phyloP scores from a whole-genome alignment of 495 filamentous ascomycete species.

The Parachaetomium inaequale region DNA sequence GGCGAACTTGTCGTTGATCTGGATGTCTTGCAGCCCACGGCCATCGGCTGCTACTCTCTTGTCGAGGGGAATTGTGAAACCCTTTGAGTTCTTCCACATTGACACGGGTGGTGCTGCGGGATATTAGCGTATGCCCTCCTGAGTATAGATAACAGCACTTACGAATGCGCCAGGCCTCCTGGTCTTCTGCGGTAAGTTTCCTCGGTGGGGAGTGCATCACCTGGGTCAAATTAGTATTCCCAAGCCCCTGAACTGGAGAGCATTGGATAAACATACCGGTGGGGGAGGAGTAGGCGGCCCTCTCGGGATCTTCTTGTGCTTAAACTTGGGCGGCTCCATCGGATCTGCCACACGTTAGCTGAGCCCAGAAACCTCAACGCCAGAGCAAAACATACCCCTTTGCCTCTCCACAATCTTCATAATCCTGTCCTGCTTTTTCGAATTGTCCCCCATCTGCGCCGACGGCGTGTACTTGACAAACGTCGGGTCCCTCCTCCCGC shows the following conservation, averaged over 20 bases:
- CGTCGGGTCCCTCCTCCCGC: conserved; percentile 74
- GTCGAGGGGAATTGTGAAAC: conserved; percentile 93
- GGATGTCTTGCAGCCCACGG: conserved; percentile 85
- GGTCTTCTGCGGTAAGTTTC: conserved; percentile 94
- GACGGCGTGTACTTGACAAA: conserved; percentile 95
- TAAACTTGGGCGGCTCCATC: conserved; percentile 98
- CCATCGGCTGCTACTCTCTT: conserved; percentile 97
- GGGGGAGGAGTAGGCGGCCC: conserved; percentile 91
- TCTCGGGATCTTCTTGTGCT: conserved; percentile 95
- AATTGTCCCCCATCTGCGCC: conserved; percentile 93
- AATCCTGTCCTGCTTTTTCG: conserved; percentile 86
- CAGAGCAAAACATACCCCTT: conserved; percentile 36
- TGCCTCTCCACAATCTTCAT: conserved; percentile 98
- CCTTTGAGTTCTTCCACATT: conserved; percentile 99
- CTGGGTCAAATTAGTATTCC: conserved; percentile 9
- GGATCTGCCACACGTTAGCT: conserved; percentile 56
- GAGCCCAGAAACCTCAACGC: not conserved
- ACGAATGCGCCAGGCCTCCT: conserved; percentile 88
- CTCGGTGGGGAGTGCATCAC: conserved; percentile 92
- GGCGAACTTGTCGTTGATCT: conserved; percentile 98
- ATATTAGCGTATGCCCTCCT: not conserved
- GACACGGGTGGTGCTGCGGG: conserved; percentile 70
- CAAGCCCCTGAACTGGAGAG: not conserved
- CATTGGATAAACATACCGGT: conserved; percentile 44
- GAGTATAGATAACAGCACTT: not conserved